Conservation (phyloP, 176 grass and related monocot species). For the Oryza officinalis region DNA sequence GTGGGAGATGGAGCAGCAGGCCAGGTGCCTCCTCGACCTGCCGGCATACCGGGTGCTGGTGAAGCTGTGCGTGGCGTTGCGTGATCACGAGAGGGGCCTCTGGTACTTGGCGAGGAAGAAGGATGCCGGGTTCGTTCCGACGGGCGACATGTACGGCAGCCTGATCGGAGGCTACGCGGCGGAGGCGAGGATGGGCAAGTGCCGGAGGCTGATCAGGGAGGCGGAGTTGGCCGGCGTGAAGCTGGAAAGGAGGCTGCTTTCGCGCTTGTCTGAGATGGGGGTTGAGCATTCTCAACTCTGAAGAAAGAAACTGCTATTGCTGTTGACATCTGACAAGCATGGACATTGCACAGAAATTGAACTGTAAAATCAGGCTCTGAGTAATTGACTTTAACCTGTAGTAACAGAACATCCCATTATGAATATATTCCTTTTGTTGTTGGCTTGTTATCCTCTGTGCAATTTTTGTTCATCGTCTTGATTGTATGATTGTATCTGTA, state of each 20-base stretch:
- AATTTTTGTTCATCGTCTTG: not conserved
- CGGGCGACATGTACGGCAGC: slow-evolving; percentile 58
- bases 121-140: slow-evolving; percentile 71
- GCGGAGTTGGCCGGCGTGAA: slow-evolving; percentile 50
- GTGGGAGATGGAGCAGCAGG: slow-evolving; percentile 81
- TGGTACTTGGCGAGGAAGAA: slow-evolving; percentile 69
- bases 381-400: too few species aligned
- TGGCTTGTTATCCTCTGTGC: not conserved
- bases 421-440: not conserved
- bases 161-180: slow-evolving; percentile 59
- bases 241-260: slow-evolving; percentile 50
- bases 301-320: not conserved
- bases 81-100: slow-evolving; percentile 60
- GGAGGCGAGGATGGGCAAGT: slow-evolving; percentile 59
- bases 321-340: not conserved
- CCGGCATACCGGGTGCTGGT: slow-evolving; percentile 79
- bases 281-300: not conserved
- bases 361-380: not conserved
- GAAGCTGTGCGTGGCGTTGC: slow-evolving; percentile 57
- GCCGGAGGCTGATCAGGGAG: slow-evolving; percentile 66
- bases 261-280: slow-evolving; percentile 32
- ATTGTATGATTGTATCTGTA: not conserved
- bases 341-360: not conserved
- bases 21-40: slow-evolving; percentile 65
- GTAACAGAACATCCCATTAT: too few species aligned